Evolutionary conservation across 2,329 filamentous ascomycete species (phyloP).

Genomic region (Penicillium brevicompactum): DNA sequence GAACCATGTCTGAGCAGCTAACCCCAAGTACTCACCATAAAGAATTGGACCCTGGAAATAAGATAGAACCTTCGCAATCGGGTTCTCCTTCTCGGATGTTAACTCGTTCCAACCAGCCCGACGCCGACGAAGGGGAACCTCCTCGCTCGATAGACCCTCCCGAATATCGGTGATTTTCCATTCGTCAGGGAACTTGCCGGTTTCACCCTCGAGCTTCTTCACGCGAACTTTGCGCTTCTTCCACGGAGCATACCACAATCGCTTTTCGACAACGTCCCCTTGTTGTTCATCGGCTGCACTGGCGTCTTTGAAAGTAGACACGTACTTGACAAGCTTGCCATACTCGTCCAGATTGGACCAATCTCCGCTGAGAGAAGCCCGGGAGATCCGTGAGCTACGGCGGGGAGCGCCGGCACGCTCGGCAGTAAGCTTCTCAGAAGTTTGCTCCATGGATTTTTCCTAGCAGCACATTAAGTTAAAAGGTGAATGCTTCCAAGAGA

Average conservation of each 20-base stretch:
- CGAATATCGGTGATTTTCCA: constrained; percentile 71
- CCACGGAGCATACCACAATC: constrained; percentile 64
- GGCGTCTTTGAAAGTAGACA: constrained; percentile 65
- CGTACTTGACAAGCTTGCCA: constrained; percentile 67
- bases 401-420: constrained; percentile 25
- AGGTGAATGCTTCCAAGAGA: accelerated
- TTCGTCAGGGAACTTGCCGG: constrained; percentile 59
- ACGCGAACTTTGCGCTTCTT: constrained; percentile 39
- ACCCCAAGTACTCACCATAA: constrained; percentile 2
- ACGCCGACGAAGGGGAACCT: constrained; percentile 65
- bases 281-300: constrained; percentile 45
- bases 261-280: constrained; percentile 50
- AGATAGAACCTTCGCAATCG: constrained; percentile 71
- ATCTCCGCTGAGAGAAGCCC: constrained; percentile 37
- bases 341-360: constrained; percentile 59
- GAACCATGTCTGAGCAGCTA: constrained; percentile 2
- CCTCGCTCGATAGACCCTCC: constrained; percentile 60
- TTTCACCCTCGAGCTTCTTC: constrained; percentile 25
- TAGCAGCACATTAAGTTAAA: not conserved
- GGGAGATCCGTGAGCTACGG: constrained; percentile 39
- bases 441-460: constrained; percentile 23
- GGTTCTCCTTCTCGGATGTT: constrained; percentile 75
- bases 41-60: constrained; percentile 69
- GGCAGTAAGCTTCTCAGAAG: constrained; percentile 16
- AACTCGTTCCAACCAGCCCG: constrained; percentile 72